A percentile compares a stretch with the other conserved stretches of the same genome.
Conservation (phyloP, 257 asterid species). For the Thymus quinquecostatus region DNA sequence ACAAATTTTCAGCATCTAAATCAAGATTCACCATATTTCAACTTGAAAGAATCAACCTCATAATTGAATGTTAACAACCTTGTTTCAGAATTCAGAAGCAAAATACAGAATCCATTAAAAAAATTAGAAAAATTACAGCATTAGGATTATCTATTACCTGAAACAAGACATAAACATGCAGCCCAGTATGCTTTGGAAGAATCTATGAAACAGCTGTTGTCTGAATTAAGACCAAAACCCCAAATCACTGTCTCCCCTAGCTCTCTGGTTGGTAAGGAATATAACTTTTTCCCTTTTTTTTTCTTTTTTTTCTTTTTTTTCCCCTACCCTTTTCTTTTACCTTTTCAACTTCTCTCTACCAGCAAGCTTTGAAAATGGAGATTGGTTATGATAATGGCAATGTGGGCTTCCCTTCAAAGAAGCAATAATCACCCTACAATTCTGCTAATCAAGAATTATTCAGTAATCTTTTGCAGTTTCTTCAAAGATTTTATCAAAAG, state of each 20-base stretch:
- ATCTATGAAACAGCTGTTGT: slow-evolving; percentile 34
- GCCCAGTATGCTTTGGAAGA: slow-evolving; percentile 35
- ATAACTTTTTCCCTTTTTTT: slow-evolving; percentile 27
- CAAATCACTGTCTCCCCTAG: slow-evolving; percentile 42
- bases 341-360: slow-evolving; percentile 21
- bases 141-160: slow-evolving; percentile 40
- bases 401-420: slow-evolving; percentile 38
- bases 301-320: slow-evolving; percentile 7
- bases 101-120: background rate
- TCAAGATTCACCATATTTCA: slow-evolving; percentile 19
- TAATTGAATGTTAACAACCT: too few species aligned
- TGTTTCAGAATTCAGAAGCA: background rate
- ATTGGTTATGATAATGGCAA: slow-evolving; percentile 35
- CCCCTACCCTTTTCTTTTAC: background rate
- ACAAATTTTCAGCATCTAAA: slow-evolving; percentile 16
- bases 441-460: slow-evolving; percentile 22
- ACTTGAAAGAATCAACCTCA: too few species aligned
- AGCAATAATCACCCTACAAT: slow-evolving; percentile 27
- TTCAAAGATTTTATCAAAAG: slow-evolving; percentile 31
- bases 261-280: slow-evolving; percentile 51
- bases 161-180: slow-evolving; percentile 47
- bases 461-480: slow-evolving; percentile 24
- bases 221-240: slow-evolving; percentile 33
- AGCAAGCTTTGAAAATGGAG: slow-evolving; percentile 30
- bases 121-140: background rate